Conservation (phyloP, 192 early-diverging fungal genomes). For the Thamnidium elegans region DNA sequence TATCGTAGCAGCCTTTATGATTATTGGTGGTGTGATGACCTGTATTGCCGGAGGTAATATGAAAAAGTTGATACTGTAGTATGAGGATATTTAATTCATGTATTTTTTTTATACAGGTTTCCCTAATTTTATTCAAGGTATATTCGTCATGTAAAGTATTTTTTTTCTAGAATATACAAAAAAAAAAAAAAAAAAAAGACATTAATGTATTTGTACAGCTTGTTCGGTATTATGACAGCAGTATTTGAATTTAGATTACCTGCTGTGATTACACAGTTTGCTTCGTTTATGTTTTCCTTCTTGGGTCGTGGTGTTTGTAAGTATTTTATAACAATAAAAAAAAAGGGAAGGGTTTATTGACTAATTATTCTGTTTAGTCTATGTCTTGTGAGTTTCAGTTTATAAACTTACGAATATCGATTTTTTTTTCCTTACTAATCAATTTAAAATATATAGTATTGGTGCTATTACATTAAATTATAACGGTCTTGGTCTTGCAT, state of each 20-base stretch:
- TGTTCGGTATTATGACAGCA: constrained; percentile 31
- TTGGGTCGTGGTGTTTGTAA: constrained; percentile 39
- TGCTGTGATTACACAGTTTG: constrained; percentile 20
- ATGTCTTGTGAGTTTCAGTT: no score
- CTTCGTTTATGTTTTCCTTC: constrained; percentile 41
- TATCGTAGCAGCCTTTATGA: constrained; percentile 31
- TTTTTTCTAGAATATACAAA: background rate
- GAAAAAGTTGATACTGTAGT: background rate
- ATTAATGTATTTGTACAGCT: constrained; percentile 9
- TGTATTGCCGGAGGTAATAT: constrained; percentile 30
- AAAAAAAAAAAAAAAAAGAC: background rate
- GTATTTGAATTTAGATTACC: constrained; percentile 36
- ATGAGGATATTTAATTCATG: background rate
- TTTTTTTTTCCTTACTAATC: background rate
- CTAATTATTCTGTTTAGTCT: background rate
- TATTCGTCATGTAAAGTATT: constrained; percentile 27
- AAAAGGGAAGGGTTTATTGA: no score
- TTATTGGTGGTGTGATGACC: constrained; percentile 35
- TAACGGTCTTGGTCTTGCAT: constrained; percentile 16
- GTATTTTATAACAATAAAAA: background rate
- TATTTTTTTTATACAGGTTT: constrained; percentile 18
- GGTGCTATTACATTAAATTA: constrained; percentile 31
- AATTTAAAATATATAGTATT: constrained; percentile 11
- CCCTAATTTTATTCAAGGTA: constrained; percentile 33
- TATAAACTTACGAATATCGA: background rate